Evolutionary conservation across 2,329 filamentous ascomycete genomes (phyloP), one percentile per base, ranked within the genome.

Genomic region (Botryotinia globosa): DNA sequence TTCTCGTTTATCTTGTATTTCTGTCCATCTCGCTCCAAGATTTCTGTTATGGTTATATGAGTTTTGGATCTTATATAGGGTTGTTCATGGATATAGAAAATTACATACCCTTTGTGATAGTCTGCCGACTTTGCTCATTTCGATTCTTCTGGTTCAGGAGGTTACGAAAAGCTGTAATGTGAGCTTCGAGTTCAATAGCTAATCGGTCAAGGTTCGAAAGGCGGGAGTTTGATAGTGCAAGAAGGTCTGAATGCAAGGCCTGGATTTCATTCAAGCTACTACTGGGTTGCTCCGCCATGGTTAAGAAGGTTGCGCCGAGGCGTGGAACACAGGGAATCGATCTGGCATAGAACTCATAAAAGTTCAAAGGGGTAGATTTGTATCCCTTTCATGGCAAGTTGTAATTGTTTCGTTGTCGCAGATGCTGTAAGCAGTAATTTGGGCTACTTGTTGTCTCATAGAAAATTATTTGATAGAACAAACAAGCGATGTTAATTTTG

Each of bases 1-100:
- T 94, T 90, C 72, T 92, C 88, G 82, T 97, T 98, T 83, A 99
- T 85, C 34, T 87, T 85, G 82, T 94, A 98, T 78, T 94, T 89
- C 48, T 89, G 87, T 75, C 90, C 91, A 77, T 88, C 88, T 73
- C 97, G 83, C 48, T 85, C 89, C 77, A 98, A 86, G 80, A 92
- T 94, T 73, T 93, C 94, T 96, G 77, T 71, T 45, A 68, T 74
- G 78, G 77, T 69, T 71, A 61, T 42, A 34, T 61, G 29, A 67
- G 39, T 29, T 56, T 42, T 54, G 34, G 12, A 6, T 6, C 18
- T 51, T 56, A 12, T 32, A 14, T 20, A 32, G 22, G 48, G 6
- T 25, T 42, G 32, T 32, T 32, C 65, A 37, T 54, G n/a, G 64
- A 9, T 48, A 71, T 72, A 63, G 34, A 62, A 63, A 58, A 70